Evolutionary conservation across 495 filamentous ascomycete species (phyloP), one percentile per base, ranked within the genome.

Genomic region (Xylaria castorea): DNA sequence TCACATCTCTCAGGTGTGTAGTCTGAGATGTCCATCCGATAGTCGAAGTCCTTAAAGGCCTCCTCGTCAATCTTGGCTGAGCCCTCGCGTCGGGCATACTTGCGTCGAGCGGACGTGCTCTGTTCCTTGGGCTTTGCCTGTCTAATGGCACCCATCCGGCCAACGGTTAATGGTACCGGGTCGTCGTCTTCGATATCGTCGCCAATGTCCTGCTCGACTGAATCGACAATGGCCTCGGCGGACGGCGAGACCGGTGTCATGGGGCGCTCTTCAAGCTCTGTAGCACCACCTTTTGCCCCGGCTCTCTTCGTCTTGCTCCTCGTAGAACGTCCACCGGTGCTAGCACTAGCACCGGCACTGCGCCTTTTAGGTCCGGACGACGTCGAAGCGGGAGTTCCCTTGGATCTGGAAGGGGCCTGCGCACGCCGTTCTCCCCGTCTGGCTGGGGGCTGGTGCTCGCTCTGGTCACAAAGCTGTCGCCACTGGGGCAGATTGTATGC

Each of bases 401-500:
- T 76, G 66, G 79, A 71, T 64, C 83, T 87, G 18, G 85, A 80
- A 71, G 76, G 78, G 72, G 91, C 92, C 75, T 93, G 80, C 81
- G 90, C 83, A n/a, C 96, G 91, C 73, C 96, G 85, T 80, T 99
- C 95, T 61, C 97, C 96, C 78, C 96, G 89, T 72, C 90, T 91
- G n/a, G 97, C 96, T 3, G 97, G 96, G 1, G 95, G 97, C 76
- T 99, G 96, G 77, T 99, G 94, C 72, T 97, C 93, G 79, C 92
- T 92, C 81, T 97, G 93, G 64, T 97, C 92, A 76, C 94, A 97
- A 48, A 98, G 85, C 51, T 91, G 89, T 73, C 93, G 93, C 96
- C 96, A 99, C 80, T 98, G 94, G 1, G 95, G 95, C 9, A 99
- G 85, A 78, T 97, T 99, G 83, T 98, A 99, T 32, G 93, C 93